Evolutionary conservation across 768 basidiomycete species (phyloP), one percentile per base, ranked within the genome.

Genomic region (Dacryopinax spathularia): DNA sequence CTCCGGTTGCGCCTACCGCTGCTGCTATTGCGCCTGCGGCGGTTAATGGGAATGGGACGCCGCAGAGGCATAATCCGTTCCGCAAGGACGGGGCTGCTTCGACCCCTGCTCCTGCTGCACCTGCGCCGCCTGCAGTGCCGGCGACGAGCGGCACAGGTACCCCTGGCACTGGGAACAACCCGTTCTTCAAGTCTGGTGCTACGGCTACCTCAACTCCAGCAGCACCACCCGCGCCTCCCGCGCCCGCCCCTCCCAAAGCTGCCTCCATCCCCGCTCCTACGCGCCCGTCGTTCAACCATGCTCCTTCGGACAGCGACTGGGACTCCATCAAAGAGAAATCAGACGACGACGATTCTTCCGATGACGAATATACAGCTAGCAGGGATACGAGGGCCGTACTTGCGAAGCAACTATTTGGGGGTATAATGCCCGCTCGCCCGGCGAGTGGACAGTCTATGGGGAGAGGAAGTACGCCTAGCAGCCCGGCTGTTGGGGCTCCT

Each of bases 401-500:
- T 36, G 94, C 94, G 6, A 80, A 82, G 66, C 79, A 84, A 63
- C 71, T 97, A 43, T 97, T 97, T 71, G 87, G 88, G 13, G 80
- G 76, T 63, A 82, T 88, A 63, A 71, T 89, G 34, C 86, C 83
- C 80, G 12, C 71, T 43, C 66, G 35, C 36, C 64, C 48, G 7
- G 34, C 59, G 20, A 59, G 33, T 56, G 66, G 85, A 33, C 77
- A 80, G 67, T 84, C 82, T 27, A 81, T 81, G 39, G 82, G 78
- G 5, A 13, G 48, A 6, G 48, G 29, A 29, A 56, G 48, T 29
- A 56, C 76, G 16, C 69, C 77, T 34, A 69, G 75, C 0, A 64
- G 74, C 7, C 62, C 65, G 1, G 69, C 76, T 10, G 62, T 74
- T 48, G 63, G 72, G 0, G 69, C 75, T 20, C 63, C 72, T 20